phyloP scores from a whole-genome alignment of 257 asterid species.

The Hygrophila difformis region DNA sequence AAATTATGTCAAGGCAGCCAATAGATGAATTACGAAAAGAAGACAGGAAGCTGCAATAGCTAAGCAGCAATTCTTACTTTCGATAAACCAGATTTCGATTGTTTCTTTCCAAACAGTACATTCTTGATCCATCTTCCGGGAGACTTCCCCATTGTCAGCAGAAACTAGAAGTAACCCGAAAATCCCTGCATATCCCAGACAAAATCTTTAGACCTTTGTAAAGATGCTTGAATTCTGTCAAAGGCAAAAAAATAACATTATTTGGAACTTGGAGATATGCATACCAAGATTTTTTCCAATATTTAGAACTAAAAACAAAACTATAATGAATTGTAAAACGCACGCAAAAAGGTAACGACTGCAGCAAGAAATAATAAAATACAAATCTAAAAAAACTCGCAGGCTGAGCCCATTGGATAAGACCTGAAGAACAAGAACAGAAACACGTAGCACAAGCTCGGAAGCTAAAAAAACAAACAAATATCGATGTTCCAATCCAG shows the following conservation, averaged over 20 bases:
- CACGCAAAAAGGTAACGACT: background rate
- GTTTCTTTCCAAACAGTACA: conserved; percentile 63
- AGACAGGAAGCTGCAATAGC: too few species aligned
- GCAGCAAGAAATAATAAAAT: too few species aligned
- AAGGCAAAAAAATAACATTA: background rate
- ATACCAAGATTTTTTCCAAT: too few species aligned
- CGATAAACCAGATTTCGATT: conserved; percentile 42
- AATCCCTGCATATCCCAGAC: conserved; percentile 21
- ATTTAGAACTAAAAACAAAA: background rate
- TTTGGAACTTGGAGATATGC: background rate
- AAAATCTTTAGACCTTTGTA: conserved; percentile 4
- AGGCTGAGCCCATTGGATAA: too few species aligned
- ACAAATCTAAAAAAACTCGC: too few species aligned
- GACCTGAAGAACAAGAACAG: too few species aligned
- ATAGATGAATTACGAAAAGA: background rate
- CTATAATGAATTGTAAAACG: background rate
- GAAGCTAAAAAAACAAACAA: conserved; percentile 8
- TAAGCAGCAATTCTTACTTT: conserved; percentile 38
- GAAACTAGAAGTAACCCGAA: conserved; percentile 14
- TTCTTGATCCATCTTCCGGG: conserved; percentile 80
- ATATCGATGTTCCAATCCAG: background rate
- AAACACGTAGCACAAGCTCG: background rate
- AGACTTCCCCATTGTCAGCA: conserved; percentile 62
- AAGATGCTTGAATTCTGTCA: too few species aligned
- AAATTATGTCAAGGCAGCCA: background rate